A percentile compares a stretch with the other conserved stretches of the same genome.
Evolutionary conservation across 179 eudicot species (phyloP).

Genomic region (Beta corolliflora): DNA sequence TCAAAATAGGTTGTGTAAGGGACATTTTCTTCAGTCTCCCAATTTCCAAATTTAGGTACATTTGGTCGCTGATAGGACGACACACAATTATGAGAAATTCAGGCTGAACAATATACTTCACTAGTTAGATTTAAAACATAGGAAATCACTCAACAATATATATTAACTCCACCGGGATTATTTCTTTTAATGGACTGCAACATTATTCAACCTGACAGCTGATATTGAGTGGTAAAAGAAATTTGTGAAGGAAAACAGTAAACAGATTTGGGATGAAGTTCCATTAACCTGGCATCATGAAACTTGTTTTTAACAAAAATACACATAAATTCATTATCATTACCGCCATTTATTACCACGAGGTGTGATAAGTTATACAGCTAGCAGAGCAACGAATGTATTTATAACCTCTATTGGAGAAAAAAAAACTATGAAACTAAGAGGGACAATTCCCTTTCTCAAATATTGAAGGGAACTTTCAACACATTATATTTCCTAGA

Average conservation of each 20-base stretch:
- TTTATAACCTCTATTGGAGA: neutral
- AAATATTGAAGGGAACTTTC: too few relatives aligned
- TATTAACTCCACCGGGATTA: neutral
- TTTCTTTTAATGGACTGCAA: neutral
- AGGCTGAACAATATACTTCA: neutral
- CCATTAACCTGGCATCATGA: too few relatives aligned
- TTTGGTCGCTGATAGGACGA: conserved; percentile 46
- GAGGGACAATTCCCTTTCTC: neutral
- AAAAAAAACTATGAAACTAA: neutral
- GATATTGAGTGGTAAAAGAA: too few relatives aligned
- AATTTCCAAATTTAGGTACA: conserved; percentile 63
- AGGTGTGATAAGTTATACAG: neutral
- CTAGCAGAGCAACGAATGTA: neutral
- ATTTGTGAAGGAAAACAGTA: too few relatives aligned
- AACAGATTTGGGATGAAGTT: too few relatives aligned
- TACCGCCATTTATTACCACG: too few relatives aligned
- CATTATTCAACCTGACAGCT: too few relatives aligned
- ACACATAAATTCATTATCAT: too few relatives aligned
- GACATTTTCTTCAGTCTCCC: conserved; percentile 57
- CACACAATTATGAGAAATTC: conserved; percentile 6
- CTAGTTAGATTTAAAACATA: neutral
- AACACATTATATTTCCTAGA: neutral
- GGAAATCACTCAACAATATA: neutral
- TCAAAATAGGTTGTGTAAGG: conserved; percentile 75
- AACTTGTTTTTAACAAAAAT: neutral